These are phyloP conservation scores for Microdochium trichocladiopsis DNA, from an alignment of 2,329 filamentous ascomycete species.

Conservation along the genomic window DNA sequence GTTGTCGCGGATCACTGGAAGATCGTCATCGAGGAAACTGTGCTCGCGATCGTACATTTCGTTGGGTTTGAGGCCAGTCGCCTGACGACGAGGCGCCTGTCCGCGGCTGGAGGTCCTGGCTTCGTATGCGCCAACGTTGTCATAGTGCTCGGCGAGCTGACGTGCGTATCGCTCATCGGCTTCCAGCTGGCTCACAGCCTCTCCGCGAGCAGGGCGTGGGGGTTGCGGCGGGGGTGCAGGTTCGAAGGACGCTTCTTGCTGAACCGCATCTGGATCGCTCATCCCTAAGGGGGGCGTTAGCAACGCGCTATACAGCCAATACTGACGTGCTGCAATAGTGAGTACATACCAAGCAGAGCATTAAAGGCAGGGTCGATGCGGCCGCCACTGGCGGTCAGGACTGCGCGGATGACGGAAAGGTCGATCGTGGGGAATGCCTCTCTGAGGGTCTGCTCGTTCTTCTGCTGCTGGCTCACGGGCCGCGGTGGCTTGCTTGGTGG, in stretches of 20 bases:
- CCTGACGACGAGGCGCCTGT: constrained; percentile 30
- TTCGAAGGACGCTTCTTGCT: constrained; percentile 46
- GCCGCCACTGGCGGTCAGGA: constrained; percentile 78
- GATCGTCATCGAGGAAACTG: constrained; percentile 92
- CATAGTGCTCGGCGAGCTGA: constrained; percentile 87
- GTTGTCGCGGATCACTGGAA: constrained; percentile 88
- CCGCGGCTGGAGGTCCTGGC: constrained; percentile 42
- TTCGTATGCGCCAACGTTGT: constrained; percentile 54
- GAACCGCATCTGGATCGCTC: constrained; percentile 68
- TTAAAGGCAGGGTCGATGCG: constrained; percentile 93
- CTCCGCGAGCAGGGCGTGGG: constrained; percentile 60
- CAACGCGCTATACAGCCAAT: neutral
- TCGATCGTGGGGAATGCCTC: constrained; percentile 92
- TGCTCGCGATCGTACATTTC: constrained; percentile 64
- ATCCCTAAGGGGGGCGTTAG: constrained; percentile 46
- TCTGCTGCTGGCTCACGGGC: constrained; percentile 72
- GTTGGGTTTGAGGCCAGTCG: constrained; percentile 47
- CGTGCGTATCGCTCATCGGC: constrained; percentile 88
- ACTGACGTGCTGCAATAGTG: neutral
- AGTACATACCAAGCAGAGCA: constrained; percentile 67
- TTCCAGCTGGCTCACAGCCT: constrained; percentile 73
- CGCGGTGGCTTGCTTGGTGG: constrained; percentile 76
- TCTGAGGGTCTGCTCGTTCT: constrained; percentile 81
- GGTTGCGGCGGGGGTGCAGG: constrained; percentile 65
- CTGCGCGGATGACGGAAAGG: constrained; percentile 71